These are phyloP conservation scores for Tetrahymena borealis DNA, from an alignment of 73 alveolate species.

Conservation along the genomic window DNA sequence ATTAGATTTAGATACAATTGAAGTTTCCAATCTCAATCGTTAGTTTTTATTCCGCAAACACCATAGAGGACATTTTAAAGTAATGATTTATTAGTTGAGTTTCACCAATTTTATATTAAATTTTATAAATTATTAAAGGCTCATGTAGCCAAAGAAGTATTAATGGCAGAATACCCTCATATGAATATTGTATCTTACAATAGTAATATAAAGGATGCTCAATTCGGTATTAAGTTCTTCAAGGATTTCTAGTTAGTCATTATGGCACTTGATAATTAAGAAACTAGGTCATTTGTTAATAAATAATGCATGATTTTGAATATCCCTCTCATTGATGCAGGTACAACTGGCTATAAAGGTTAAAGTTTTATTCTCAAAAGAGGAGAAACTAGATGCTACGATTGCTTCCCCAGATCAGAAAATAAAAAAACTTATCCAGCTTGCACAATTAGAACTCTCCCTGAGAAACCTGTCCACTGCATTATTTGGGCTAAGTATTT, in stretches of 20 bases:
- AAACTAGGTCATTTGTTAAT: conserved; percentile 92
- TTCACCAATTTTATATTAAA: not conserved
- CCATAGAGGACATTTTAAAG: conserved; percentile 16
- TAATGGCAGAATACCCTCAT: not conserved
- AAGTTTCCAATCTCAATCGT: conserved; percentile 86
- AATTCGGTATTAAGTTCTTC: conserved; percentile 76
- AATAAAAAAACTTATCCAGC: conserved; percentile 81
- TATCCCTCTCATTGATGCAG: conserved; percentile 85
- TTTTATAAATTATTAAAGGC: not conserved
- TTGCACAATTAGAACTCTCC: conserved; percentile 89
- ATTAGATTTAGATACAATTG: conserved; percentile 86
- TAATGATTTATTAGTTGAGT: not conserved
- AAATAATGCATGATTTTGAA: conserved; percentile 70
- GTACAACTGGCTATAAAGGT: conserved; percentile 89
- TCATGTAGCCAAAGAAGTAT: not conserved
- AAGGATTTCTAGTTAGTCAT: conserved; percentile 73
- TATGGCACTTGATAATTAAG: conserved; percentile 93
- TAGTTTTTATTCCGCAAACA: conserved; percentile 75
- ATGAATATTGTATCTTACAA: not conserved
- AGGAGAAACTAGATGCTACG: conserved; percentile 86
- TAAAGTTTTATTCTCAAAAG: conserved; percentile 26
- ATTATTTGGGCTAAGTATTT: conserved; percentile 93
- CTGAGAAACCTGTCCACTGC: conserved; percentile 91
- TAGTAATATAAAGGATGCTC: conserved; percentile 2
- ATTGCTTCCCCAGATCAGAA: conserved; percentile 65